phyloP scores from a whole-genome alignment of 202 grass and related monocot species.

The Panicum hallii region DNA sequence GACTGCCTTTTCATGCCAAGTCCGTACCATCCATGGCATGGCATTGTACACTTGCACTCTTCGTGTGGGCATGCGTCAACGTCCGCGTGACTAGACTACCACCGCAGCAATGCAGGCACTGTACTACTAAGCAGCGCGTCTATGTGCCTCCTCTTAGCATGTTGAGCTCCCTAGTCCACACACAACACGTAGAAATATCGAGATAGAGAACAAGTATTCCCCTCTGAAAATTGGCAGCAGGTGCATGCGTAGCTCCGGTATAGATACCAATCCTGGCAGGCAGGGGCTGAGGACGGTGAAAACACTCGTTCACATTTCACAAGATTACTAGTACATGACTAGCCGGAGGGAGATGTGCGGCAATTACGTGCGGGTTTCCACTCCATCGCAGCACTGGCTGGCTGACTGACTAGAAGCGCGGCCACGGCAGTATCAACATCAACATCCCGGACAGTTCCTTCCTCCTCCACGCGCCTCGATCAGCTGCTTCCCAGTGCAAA shows the following conservation, averaged over 20 bases:
- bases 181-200: too few species aligned
- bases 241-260: not conserved
- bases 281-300: not conserved
- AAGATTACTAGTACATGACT: not conserved
- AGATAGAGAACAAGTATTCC: too few species aligned
- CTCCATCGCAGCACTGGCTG: not conserved
- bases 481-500: not conserved
- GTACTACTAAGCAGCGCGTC: too few species aligned
- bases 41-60: not conserved
- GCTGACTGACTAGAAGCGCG: not conserved
- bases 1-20: not conserved
- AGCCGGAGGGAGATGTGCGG: not conserved
- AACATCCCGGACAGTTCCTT: not conserved
- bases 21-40: not conserved
- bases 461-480: too few species aligned
- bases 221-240: not conserved
- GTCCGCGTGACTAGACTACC: not conserved
- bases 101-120: not conserved
- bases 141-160: not conserved
- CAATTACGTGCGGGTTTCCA: conserved; percentile 16
- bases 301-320: too few species aligned
- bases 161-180: not conserved
- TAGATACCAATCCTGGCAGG: not conserved
- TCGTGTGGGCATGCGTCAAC: not conserved
- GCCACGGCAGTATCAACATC: not conserved